Base-by-base conservation (phyloP, 75 land plant genomes). In the Azolla pinnata region DNA sequence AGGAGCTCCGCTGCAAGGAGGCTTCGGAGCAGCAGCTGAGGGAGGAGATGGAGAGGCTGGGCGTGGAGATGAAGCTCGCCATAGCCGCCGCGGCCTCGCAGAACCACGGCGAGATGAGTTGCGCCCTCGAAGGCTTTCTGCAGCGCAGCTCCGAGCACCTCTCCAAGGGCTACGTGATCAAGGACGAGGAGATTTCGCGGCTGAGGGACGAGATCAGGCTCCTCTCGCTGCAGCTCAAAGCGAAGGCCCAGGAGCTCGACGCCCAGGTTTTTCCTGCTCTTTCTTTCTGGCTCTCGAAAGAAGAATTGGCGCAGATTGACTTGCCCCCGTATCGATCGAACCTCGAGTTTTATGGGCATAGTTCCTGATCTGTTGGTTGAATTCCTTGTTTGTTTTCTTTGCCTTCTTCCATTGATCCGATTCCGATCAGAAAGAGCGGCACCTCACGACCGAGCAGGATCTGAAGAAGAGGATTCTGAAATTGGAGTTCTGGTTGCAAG, bases 401-500 rank as follows among this genome's bases (percentile, higher is more conserved):
- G n/a, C n/a, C n/a, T n/a, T n/a, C n/a, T n/a, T n/a, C n/a, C n/a
- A n/a, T n/a, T n/a, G n/a, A n/a, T n/a, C n/a, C n/a, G n/a, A n/a
- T n/a, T n/a, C n/a, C n/a, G n/a, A n/a, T n/a, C n/a, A n/a, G n/a
- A n/a, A n/a, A n/a, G 90, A 83, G 59, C 82, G 80, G 62, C 90
- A 83, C 17, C 64, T 59, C 18, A 75, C 78, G 54, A 71, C 76
- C 29, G 90, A 86, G 53, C 86, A 86, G 38, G 90, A 86, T 35
- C 72, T 82, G 50, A 82, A 75, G 35, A 86, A 82, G 66, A 78
- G 80, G 51, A 79, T 86, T n/a, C 18, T 83, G 40, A 86, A 86
- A 62, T 60, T 86, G 61, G 90, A 86, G 48, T 82, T 86, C 35
- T 82, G 90, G 62, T 78, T 86, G 17, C 90, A 86, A 54, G 90